Evolutionary conservation across 2,329 filamentous ascomycete genomes (phyloP), one percentile per base, ranked within the genome.

Genomic region (Aspergillus felis): DNA sequence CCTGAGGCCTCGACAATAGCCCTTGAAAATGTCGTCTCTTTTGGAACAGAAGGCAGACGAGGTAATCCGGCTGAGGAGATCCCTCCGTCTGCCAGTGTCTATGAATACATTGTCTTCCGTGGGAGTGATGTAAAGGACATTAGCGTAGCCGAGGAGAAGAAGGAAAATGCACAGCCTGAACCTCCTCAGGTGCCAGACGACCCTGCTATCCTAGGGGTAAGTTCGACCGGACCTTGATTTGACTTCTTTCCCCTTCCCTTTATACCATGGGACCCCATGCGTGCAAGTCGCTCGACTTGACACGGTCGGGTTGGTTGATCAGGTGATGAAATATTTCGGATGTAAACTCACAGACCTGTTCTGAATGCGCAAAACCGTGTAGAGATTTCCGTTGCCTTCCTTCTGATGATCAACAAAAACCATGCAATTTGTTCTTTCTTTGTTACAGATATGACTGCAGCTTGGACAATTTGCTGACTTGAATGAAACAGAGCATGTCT

Each of bases 371-470:
- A 91, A 82, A 88, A 81, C 84, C 84, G 81, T 96, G 92, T 96
- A 87, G 92, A 96, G 79, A 86, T 88, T 89, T 96, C 92, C 92
- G 92, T 96, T 97, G 92, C 92, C 92, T 97, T 97, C 92, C 92
- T 97, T 96, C 92, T 97, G 92, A 96, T 54, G 66, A 73, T 66
- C 67, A 66, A 55, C 54, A 47, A 51, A 51, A 55, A 61, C 51
- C 64, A 50, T 51, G 53, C 24, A 32, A 54, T 32, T 57, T 55
- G 24, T 49, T 53, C 27, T 60, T 25, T 10, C 60, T 46, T 28
- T n/a, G 17, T 20, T 24, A 17, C 25, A 38, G 7, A 24, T n/a
- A 20, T 46, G 50, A 22, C 17, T 46, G 28, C 32, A 55, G 54
- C 55, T 50, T 50, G 55, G 51, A 51, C 44, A 32, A 55, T 54